phyloP scores from a whole-genome alignment of 306 rosid species.

The Cucurbita ficifolia region DNA sequence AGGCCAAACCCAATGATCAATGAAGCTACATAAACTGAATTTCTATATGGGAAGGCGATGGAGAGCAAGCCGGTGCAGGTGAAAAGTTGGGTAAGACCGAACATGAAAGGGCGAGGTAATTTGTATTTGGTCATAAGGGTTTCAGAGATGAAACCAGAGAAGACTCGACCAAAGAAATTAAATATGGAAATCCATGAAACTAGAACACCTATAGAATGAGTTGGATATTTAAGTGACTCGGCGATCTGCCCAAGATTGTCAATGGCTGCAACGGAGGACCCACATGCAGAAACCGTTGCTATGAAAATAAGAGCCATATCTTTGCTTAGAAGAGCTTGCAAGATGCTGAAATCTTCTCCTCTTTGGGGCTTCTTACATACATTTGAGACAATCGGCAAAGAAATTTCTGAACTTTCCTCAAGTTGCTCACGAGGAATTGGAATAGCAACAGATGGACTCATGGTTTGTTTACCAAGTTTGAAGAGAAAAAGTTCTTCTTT shows the following conservation, averaged over 20 bases:
- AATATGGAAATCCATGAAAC: background rate
- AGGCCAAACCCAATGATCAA: background rate
- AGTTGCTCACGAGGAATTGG: background rate
- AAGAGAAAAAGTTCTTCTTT: background rate
- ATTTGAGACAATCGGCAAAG: background rate
- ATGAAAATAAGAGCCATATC: background rate
- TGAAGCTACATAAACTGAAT: background rate
- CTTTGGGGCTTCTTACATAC: background rate
- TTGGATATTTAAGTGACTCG: background rate
- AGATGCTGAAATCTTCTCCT: background rate
- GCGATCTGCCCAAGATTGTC: background rate
- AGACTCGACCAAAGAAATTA: background rate
- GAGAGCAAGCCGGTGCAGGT: background rate
- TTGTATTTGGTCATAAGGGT: background rate
- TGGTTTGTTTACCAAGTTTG: background rate
- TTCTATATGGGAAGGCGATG: background rate
- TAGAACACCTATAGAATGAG: background rate
- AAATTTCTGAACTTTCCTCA: background rate
- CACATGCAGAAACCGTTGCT: background rate
- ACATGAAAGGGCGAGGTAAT: background rate
- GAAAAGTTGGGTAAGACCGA: background rate
- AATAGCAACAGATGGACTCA: background rate
- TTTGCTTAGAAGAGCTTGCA: background rate
- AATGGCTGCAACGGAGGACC: background rate
- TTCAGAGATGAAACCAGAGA: background rate